These are phyloP conservation scores for Arctostaphylos glauca DNA, from an alignment of 148 eudicot species.

Conservation along the genomic window DNA sequence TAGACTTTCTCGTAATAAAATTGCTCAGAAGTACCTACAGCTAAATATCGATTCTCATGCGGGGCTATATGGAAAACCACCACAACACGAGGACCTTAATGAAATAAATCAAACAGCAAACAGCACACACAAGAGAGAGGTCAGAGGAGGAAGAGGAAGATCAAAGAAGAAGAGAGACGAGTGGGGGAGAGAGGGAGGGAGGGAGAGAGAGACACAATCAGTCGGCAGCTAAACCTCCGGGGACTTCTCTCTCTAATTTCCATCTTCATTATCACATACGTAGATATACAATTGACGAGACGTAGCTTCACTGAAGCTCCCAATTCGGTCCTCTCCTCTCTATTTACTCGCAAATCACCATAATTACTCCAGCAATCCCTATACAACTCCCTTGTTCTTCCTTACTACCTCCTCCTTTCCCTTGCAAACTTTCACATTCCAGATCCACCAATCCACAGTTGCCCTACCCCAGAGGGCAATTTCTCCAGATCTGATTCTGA, in stretches of 20 bases:
- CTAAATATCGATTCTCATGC: not conserved
- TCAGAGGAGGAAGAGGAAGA: constrained; percentile 10
- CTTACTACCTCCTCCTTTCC: not conserved
- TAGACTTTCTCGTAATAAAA: too few species aligned
- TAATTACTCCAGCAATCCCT: not conserved
- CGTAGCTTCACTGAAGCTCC: constrained; percentile 1
- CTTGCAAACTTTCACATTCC: not conserved
- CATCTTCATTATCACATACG: not conserved
- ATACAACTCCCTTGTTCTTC: not conserved
- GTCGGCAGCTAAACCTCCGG: not conserved
- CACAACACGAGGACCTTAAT: not conserved
- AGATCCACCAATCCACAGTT: not conserved
- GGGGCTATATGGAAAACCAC: not conserved
- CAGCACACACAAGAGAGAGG: not conserved
- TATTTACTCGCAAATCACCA: not conserved
- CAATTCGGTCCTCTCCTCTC: not conserved
- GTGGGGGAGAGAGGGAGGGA: not conserved
- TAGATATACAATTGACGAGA: not conserved
- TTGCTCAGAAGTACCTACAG: too few species aligned
- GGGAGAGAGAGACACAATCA: not conserved
- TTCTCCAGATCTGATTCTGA: constrained; percentile 7
- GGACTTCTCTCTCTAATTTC: not conserved
- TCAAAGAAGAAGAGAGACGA: constrained; percentile 13
- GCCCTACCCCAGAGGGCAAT: constrained; percentile 4
- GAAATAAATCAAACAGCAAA: not conserved